phyloP scores from a whole-genome alignment of 805 yeast species.

The Wickerhamomyces hampshirensis region DNA sequence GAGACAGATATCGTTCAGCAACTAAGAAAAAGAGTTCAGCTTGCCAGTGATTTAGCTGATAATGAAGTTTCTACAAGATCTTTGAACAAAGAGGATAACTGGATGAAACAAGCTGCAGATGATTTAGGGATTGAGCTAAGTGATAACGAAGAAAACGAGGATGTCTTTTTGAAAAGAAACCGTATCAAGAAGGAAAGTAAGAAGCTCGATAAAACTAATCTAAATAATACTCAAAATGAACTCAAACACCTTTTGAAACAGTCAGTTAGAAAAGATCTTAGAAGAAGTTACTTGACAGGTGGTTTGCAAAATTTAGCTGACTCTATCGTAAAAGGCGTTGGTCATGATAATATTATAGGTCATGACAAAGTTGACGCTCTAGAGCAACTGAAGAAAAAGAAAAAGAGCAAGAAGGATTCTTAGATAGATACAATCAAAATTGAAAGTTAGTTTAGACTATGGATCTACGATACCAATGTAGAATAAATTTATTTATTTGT shows the following conservation, averaged over 20 bases:
- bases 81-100: slow-evolving; percentile 61
- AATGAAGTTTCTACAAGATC: slow-evolving; percentile 57
- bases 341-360: slow-evolving; percentile 68
- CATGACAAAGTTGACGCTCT: slow-evolving; percentile 64
- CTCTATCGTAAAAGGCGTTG: slow-evolving; percentile 59
- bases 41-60: slow-evolving; percentile 77
- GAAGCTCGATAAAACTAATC: slow-evolving; percentile 47
- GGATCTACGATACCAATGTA: too few relatives aligned
- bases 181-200: slow-evolving; percentile 51
- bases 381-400: slow-evolving; percentile 42
- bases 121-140: slow-evolving; percentile 78
- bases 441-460: too few relatives aligned
- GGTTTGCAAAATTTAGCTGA: slow-evolving; percentile 78
- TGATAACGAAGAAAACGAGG: slow-evolving; percentile 72
- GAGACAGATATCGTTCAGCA: slow-evolving; percentile 72
- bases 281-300: slow-evolving; percentile 75
- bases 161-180: slow-evolving; percentile 59
- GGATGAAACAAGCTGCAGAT: slow-evolving; percentile 90
- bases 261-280: slow-evolving; percentile 56
- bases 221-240: slow-evolving; percentile 42
- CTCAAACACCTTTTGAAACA: slow-evolving; percentile 45
- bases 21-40: slow-evolving; percentile 57
- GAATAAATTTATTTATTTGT: too few relatives aligned
- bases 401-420: slow-evolving; percentile 1
- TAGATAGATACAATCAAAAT: too few relatives aligned